A percentile compares a stretch with the other conserved stretches of the same genome.
These are phyloP conservation scores for Vanderwaltozyma polyspora DNA, from an alignment of 805 yeast species.

Conservation along the genomic window DNA sequence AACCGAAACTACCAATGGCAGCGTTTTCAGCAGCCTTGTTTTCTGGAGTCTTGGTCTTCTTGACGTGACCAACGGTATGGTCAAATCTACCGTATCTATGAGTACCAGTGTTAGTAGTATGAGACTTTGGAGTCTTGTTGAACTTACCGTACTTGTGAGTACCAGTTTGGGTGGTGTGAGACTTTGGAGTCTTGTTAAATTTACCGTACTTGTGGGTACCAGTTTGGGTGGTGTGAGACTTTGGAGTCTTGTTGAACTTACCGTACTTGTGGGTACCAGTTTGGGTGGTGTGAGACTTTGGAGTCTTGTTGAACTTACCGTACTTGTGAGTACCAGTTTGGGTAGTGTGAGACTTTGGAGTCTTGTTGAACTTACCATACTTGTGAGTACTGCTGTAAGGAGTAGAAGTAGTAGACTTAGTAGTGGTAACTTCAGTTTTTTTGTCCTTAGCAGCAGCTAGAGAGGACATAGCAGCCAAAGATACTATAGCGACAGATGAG, in stretches of 20 bases:
- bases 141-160: conserved; percentile 48
- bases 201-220: conserved; percentile 45
- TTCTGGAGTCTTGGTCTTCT: background rate
- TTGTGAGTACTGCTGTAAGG: conserved; percentile 38
- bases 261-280: conserved; percentile 49
- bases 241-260: conserved; percentile 34
- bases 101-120: conserved; percentile 35
- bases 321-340: conserved; percentile 42
- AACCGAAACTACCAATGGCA: conserved; percentile 13
- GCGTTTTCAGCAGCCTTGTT: conserved; percentile 6
- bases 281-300: conserved; percentile 22
- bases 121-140: conserved; percentile 29
- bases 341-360: conserved; percentile 23
- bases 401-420: conserved; percentile 20
- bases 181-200: conserved; percentile 35
- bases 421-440: conserved; percentile 10
- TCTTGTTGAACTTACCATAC: conserved; percentile 40
- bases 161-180: conserved; percentile 27
- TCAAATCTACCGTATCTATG: conserved; percentile 48
- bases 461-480: conserved; percentile 30
- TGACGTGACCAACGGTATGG: conserved; percentile 26
- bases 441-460: conserved; percentile 18
- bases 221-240: conserved; percentile 27
- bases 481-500: conserved; percentile 31
- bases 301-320: conserved; percentile 40